Percentiles rank a stretch among this genome's conserved stretches.
Conservation (phyloP, 1,284 basidiomycete genomes). For the Thelephora terrestris region DNA sequence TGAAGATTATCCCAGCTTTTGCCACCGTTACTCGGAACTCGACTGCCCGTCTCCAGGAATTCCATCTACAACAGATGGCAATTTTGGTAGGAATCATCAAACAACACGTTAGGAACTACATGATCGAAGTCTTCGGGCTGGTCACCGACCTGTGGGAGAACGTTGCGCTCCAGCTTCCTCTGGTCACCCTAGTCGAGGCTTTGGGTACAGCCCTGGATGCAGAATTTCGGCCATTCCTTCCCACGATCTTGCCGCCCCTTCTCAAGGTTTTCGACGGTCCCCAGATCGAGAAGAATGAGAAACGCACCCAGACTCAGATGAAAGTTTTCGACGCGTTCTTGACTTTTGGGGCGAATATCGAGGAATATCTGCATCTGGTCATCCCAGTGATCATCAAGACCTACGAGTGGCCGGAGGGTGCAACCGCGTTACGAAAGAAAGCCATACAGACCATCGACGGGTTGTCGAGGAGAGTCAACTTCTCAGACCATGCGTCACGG, state of each 20-base stretch:
- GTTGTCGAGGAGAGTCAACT: slow-evolving; percentile 89
- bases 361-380: slow-evolving; percentile 96
- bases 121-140: slow-evolving; percentile 73
- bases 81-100: slow-evolving; percentile 97
- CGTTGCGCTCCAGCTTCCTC: slow-evolving; percentile 78
- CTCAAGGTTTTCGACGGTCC: slow-evolving; percentile 89
- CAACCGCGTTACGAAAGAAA: slow-evolving; percentile 70
- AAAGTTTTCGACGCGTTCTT: slow-evolving; percentile 93
- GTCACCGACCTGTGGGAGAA: slow-evolving; percentile 90
- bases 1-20: slow-evolving; percentile 95
- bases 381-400: slow-evolving; percentile 92
- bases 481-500: slow-evolving; percentile 96
- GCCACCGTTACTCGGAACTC: slow-evolving; percentile 81
- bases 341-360: slow-evolving; percentile 93
- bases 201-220: slow-evolving; percentile 94
- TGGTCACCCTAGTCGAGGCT: slow-evolving; percentile 90
- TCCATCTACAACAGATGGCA: slow-evolving; percentile 93
- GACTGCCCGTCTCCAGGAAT: slow-evolving; percentile 79
- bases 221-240: slow-evolving; percentile 97
- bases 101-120: slow-evolving; percentile 93
- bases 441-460: slow-evolving; percentile 91
- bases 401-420: slow-evolving; percentile 79
- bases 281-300: slow-evolving; percentile 45
- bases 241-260: slow-evolving; percentile 83
- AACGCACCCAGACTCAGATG: slow-evolving; percentile 70